A percentile compares a stretch with the other conserved stretches of the same genome.
Evolutionary conservation across 371 early-diverging fungal genomes (phyloP).

Genomic region (Actinomortierella ambigua): DNA sequence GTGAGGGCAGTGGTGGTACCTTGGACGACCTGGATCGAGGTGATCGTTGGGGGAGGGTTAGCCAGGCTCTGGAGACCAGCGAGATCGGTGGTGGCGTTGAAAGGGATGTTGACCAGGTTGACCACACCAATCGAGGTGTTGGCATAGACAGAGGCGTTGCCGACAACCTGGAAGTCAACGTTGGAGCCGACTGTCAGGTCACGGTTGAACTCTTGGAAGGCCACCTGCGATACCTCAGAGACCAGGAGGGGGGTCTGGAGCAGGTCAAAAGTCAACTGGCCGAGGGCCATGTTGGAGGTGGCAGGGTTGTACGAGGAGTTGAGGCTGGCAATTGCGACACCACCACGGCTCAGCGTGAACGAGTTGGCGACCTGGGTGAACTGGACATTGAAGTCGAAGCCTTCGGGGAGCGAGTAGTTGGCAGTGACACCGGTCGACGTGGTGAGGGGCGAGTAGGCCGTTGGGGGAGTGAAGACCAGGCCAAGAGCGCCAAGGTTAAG

Average conservation of each 20-base stretch:
- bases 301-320: constrained; percentile 51
- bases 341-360: constrained; percentile 52
- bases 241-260: constrained; percentile 47
- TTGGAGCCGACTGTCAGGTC: constrained; percentile 50
- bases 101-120: constrained; percentile 53
- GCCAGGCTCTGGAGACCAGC: constrained; percentile 59
- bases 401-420: constrained; percentile 60
- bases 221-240: constrained; percentile 35
- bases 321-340: constrained; percentile 52
- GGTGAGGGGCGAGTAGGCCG: constrained; percentile 57
- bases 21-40: constrained; percentile 53
- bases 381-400: constrained; percentile 56
- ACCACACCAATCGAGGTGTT: constrained; percentile 58
- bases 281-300: constrained; percentile 52
- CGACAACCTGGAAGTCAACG: constrained; percentile 53
- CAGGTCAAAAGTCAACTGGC: constrained; percentile 55
- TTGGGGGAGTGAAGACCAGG: constrained; percentile 51
- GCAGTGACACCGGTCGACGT: constrained; percentile 58
- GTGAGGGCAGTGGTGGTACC: constrained; percentile 49
- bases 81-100: constrained; percentile 54
- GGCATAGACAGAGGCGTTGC: constrained; percentile 53
- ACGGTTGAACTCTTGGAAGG: constrained; percentile 56
- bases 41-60: constrained; percentile 53
- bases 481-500: constrained; percentile 61
- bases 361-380: constrained; percentile 59